These are phyloP conservation scores for Pleurotus pulmonarius DNA, from an alignment of 768 basidiomycete genomes.

Conservation along the genomic window DNA sequence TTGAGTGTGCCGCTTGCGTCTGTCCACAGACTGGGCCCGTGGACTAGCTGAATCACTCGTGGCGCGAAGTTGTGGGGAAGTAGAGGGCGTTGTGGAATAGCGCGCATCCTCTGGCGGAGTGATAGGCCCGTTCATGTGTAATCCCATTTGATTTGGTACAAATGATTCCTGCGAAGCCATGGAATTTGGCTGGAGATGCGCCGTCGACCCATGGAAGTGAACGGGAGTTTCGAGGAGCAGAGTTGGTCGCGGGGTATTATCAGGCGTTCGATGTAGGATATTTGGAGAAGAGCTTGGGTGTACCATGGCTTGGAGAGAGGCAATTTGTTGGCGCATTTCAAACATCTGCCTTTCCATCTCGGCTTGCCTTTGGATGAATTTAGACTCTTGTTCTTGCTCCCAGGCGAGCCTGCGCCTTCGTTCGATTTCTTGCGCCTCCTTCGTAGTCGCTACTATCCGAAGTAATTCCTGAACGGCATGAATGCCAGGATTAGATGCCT, in stretches of 20 bases:
- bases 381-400: constrained; percentile 71
- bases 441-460: constrained; percentile 52
- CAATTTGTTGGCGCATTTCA: constrained; percentile 53
- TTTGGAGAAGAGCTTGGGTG: constrained; percentile 15
- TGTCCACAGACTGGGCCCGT: constrained; percentile 7
- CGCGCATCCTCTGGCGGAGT: constrained; percentile 1
- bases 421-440: constrained; percentile 60
- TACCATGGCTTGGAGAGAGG: constrained; percentile 38
- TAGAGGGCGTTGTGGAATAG: constrained; percentile 24
- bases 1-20: constrained; percentile 25
- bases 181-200: neutral
- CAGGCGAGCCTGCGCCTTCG: constrained; percentile 55
- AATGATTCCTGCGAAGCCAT: neutral
- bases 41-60: constrained; percentile 7
- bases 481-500: constrained; percentile 30
- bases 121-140: neutral
- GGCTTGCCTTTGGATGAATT: constrained; percentile 46
- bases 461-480: constrained; percentile 58
- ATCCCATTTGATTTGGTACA: neutral
- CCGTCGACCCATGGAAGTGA: neutral
- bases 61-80: constrained; percentile 22
- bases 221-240: neutral
- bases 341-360: constrained; percentile 56
- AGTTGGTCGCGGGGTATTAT: neutral
- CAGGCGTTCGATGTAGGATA: neutral